phyloP scores from a whole-genome alignment of 2,329 filamentous ascomycete genomes.

The Ceratocystis diversiconidia region DNA sequence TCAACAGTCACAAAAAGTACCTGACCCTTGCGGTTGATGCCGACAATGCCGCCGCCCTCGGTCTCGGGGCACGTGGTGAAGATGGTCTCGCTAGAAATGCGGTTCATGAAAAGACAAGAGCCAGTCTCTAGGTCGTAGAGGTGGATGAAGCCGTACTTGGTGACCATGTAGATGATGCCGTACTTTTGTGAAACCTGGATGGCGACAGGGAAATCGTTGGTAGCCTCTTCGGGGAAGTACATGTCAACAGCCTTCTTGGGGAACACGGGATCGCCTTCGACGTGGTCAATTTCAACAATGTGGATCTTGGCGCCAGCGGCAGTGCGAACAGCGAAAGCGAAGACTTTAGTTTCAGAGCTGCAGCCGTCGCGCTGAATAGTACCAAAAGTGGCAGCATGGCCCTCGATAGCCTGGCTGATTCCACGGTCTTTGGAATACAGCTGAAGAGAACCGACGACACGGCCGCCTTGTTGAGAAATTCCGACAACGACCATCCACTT shows the following conservation, averaged over 20 bases:
- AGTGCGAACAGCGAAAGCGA: constrained; percentile 88
- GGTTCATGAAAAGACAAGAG: constrained; percentile 97
- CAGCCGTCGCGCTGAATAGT: constrained; percentile 80
- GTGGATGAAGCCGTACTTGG: constrained; percentile 98
- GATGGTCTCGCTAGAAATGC: constrained; percentile 97
- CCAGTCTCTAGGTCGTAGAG: constrained; percentile 95
- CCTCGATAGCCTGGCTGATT: constrained; percentile 96
- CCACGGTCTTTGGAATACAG: constrained; percentile 91
- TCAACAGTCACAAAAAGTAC: constrained; percentile 89
- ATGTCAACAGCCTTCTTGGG: constrained; percentile 94
- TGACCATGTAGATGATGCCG: constrained; percentile 91
- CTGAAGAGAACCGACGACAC: constrained; percentile 92
- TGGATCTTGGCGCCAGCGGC: constrained; percentile 77
- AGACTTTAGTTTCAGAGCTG: constrained; percentile 81
- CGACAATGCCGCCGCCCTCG: constrained; percentile 75
- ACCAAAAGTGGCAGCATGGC: constrained; percentile 89
- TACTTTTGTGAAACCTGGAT: constrained; percentile 97
- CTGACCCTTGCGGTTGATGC: constrained; percentile 95
- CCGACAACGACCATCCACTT: constrained; percentile 98
- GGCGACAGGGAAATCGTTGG: constrained; percentile 93
- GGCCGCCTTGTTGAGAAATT: constrained; percentile 83
- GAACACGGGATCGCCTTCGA: constrained; percentile 76
- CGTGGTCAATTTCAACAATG: constrained; percentile 93
- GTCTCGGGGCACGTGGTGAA: constrained; percentile 82
- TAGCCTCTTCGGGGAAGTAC: constrained; percentile 90